A percentile compares a stretch with the other conserved stretches of the same genome.
Evolutionary conservation across 257 asterid genomes (phyloP).

Genomic region (Salvia miltiorrhiza): DNA sequence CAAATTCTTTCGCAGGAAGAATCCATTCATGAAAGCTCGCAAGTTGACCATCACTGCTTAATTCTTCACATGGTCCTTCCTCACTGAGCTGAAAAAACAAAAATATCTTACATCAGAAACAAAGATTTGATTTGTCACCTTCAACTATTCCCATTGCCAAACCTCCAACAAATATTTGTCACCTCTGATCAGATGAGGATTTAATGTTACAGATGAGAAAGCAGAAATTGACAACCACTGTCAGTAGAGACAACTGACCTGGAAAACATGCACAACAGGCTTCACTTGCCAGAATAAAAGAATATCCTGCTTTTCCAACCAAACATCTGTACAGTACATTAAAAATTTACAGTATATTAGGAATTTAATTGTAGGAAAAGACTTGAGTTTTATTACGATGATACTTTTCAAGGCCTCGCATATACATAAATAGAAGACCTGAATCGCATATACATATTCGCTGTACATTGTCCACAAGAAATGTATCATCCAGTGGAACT

Average conservation of each 20-base stretch:
- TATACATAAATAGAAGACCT: conserved; percentile 35
- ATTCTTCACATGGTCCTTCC: conserved; percentile 98
- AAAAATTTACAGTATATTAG: not conserved
- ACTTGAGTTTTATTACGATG: conserved; percentile 3
- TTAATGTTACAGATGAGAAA: not conserved
- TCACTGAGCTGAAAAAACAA: conserved; percentile 69
- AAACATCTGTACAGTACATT: conserved; percentile 46
- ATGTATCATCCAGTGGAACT: conserved; percentile 66
- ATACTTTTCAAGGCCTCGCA: not conserved
- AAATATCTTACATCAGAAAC: conserved; percentile 15
- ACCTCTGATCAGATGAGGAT: conserved; percentile 2
- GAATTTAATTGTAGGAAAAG: not conserved
- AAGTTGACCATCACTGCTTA: conserved; percentile 75
- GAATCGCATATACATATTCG: conserved; percentile 83
- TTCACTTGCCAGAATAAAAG: conserved; percentile 98
- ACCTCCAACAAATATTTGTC: not conserved
- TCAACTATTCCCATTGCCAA: not conserved
- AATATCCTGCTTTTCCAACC: conserved; percentile 70
- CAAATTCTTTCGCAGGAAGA: conserved; percentile 98
- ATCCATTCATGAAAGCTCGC: conserved; percentile 95
- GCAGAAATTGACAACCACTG: not conserved
- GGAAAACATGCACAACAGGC: conserved; percentile 84
- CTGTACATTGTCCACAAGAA: conserved; percentile 73
- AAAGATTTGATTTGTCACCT: not conserved
- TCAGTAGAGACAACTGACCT: conserved; percentile 48